Percentiles rank a stretch among this genome's conserved stretches.
Conservation (phyloP, 306 rosid species). For the Argentina anserina region DNA sequence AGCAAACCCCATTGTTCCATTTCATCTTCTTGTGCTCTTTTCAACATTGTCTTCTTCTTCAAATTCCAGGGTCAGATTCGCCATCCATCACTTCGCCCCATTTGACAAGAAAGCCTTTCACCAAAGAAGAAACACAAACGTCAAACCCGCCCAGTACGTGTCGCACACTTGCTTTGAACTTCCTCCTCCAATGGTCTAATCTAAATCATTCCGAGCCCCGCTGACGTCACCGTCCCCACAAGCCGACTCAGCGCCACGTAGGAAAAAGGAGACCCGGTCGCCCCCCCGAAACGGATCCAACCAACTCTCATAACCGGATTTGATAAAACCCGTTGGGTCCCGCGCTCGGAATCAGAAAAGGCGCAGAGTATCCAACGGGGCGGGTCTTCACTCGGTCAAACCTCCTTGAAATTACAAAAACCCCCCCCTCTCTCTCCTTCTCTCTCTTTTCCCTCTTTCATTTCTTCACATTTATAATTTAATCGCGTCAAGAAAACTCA, state of each 20-base stretch:
- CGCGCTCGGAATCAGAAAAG: conserved; percentile 23
- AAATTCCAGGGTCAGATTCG: neutral
- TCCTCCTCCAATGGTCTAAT: no score
- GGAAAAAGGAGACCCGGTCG: neutral
- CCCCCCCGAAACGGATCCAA: no score
- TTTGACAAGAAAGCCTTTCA: neutral
- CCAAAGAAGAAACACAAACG: neutral
- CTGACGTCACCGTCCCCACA: neutral
- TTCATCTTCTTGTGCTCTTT: neutral
- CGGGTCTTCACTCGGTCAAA: conserved; percentile 24
- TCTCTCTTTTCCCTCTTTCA: neutral
- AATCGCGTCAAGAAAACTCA: neutral
- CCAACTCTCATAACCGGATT: conserved; percentile 37
- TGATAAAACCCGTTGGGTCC: conserved; percentile 36
- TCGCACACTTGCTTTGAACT: neutral
- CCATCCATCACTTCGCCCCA: neutral
- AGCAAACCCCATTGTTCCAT: neutral
- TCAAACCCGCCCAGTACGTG: neutral
- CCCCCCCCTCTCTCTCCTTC: neutral
- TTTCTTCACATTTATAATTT: no score
- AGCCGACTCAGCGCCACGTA: conserved; percentile 26
- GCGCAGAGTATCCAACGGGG: conserved; percentile 11
- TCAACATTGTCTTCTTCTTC: no score
- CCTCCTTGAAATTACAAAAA: conserved; percentile 24
- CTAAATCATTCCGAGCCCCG: no score